Conservation (phyloP, 352 stramenopile species). For the Phytophthora ohioensis region DNA sequence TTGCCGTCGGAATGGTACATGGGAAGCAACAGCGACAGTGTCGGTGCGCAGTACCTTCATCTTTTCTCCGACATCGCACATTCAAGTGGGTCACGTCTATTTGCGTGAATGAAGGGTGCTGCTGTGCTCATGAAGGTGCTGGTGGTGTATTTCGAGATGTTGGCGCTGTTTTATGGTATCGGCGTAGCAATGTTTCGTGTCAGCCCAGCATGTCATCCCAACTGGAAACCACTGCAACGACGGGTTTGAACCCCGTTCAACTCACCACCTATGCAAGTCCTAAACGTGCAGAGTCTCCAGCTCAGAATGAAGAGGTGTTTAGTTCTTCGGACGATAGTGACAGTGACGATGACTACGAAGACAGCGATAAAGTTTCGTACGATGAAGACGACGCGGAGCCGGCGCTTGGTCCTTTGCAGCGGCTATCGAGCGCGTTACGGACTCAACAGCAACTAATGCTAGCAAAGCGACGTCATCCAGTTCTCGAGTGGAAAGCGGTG, state of each 20-base stretch:
- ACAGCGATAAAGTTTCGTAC: constrained; percentile 46
- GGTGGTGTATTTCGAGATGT: constrained; percentile 19
- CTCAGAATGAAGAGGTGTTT: constrained; percentile 8
- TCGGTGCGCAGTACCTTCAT: constrained; percentile 2
- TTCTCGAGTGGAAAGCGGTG: constrained; percentile 61
- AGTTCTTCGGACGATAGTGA: constrained; percentile 26
- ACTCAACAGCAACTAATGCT: constrained; percentile 55
- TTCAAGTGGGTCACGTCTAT: constrained; percentile 14
- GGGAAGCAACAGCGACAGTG: constrained; percentile 3
- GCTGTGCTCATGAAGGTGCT: too few relatives aligned
- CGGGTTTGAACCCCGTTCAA: not conserved
- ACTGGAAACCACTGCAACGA: not conserved
- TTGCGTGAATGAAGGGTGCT: constrained; percentile 5
- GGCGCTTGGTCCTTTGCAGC: constrained; percentile 28
- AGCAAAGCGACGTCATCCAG: constrained; percentile 50
- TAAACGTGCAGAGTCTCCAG: constrained; percentile 14
- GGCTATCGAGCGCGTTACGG: constrained; percentile 36
- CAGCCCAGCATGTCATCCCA: constrained; percentile 17
- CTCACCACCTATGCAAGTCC: not conserved
- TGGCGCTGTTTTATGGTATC: not conserved
- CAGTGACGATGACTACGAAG: constrained; percentile 41
- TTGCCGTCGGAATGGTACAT: not conserved
- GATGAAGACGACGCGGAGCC: constrained; percentile 35
- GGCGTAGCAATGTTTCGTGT: constrained; percentile 4
- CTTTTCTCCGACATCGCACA: constrained; percentile 7